These are phyloP conservation scores for Phlyctochytrium planicorne DNA, from an alignment of 192 early-diverging fungal species.

Conservation along the genomic window DNA sequence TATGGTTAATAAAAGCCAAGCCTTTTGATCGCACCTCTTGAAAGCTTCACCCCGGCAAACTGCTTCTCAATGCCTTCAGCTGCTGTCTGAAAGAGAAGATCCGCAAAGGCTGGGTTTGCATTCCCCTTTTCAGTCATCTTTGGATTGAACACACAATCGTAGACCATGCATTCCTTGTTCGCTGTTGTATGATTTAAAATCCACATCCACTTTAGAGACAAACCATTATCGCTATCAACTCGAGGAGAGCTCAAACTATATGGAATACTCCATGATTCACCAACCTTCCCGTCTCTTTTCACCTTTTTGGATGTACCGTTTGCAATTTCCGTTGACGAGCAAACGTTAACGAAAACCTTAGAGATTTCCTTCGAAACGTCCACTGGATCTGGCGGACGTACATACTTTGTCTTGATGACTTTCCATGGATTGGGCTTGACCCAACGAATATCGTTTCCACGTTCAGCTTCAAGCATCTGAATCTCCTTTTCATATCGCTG, in stretches of 20 bases:
- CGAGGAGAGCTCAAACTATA: conserved; percentile 44
- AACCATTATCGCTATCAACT: conserved; percentile 52
- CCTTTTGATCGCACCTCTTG: not conserved
- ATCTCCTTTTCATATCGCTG: conserved; percentile 58
- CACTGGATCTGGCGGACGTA: conserved; percentile 6
- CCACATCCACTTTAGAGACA: not conserved
- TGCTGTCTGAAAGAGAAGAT: conserved; percentile 44
- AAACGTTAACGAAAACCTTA: conserved; percentile 61
- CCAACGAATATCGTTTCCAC: conserved; percentile 51
- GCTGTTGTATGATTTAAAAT: too few species aligned
- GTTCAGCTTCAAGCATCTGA: conserved; percentile 45
- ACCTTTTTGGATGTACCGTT: conserved; percentile 19
- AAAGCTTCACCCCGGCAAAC: conserved; percentile 38
- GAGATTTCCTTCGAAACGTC: conserved; percentile 19
- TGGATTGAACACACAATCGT: conserved; percentile 61
- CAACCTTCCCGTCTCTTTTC: conserved; percentile 18
- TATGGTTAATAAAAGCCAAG: not conserved
- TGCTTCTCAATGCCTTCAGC: conserved; percentile 53
- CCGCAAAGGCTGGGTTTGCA: conserved; percentile 34
- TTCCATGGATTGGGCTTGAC: conserved; percentile 48
- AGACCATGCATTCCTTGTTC: conserved; percentile 42
- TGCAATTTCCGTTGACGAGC: conserved; percentile 45
- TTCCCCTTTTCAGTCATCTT: conserved; percentile 34
- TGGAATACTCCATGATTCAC: conserved; percentile 52
- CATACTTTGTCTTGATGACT: conserved; percentile 45